A percentile compares a stretch with the other conserved stretches of the same genome.
phyloP scores from a whole-genome alignment of 164 flowering plant species.

The Umbilicus rupestris region DNA sequence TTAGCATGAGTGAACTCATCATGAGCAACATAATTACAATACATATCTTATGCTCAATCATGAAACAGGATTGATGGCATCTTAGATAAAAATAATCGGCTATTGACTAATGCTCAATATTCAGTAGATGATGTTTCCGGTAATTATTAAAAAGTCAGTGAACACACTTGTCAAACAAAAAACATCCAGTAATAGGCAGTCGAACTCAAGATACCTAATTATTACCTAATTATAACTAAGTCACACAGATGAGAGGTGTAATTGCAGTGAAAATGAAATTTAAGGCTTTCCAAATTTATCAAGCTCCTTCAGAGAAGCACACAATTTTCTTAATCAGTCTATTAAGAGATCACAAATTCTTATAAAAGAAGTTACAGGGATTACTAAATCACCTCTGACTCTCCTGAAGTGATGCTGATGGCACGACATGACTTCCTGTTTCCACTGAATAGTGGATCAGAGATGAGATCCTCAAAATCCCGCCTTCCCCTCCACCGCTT shows the following conservation, averaged over 20 bases:
- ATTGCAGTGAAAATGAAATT: neutral
- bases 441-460: conserved; percentile 21
- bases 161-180: neutral
- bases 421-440: conserved; percentile 26
- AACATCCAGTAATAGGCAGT: neutral
- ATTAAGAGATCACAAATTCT: neutral
- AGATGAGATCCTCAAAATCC: conserved; percentile 26
- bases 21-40: no score
- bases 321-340: neutral
- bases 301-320: neutral
- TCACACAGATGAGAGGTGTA: neutral
- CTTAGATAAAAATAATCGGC: neutral
- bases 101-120: neutral
- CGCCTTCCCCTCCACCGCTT: conserved; percentile 92
- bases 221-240: neutral
- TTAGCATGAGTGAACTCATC: no score
- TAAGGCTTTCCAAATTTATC: neutral
- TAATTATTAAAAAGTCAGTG: neutral
- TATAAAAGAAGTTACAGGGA: neutral
- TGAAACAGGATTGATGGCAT: neutral
- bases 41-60: no score
- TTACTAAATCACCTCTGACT: conserved; percentile 24
- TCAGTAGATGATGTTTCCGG: neutral
- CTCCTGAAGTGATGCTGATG: conserved; percentile 16
- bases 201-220: neutral